These are phyloP conservation scores for Fusarium sp. DNA, from an alignment of 2,329 filamentous ascomycete species.

Conservation along the genomic window DNA sequence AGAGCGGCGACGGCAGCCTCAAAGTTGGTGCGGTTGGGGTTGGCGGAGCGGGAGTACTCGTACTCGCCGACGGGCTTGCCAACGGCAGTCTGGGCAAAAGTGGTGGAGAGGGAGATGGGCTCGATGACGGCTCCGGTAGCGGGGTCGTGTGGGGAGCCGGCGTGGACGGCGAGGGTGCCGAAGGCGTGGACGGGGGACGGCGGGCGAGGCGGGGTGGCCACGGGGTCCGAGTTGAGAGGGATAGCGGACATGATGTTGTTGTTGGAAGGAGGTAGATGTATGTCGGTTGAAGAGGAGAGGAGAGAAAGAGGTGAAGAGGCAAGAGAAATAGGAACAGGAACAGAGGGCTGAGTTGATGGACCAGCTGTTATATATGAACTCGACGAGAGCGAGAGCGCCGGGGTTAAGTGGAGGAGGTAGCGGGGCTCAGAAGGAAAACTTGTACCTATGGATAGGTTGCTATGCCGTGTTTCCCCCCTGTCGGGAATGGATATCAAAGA, in stretches of 20 bases:
- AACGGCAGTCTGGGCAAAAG: constrained; percentile 90
- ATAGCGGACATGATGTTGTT: constrained; percentile 35
- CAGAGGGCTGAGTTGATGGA: constrained; percentile 13
- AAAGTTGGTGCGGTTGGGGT: constrained; percentile 96
- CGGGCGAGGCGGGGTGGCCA: constrained; percentile 79
- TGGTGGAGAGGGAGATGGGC: constrained; percentile 94
- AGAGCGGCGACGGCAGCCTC: constrained; percentile 91
- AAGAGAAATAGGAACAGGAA: not conserved
- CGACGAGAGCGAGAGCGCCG: constrained; percentile 6
- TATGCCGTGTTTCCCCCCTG: not conserved
- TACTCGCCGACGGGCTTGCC: constrained; percentile 89
- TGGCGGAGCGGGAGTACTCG: constrained; percentile 93
- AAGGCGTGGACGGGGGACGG: constrained; percentile 82
- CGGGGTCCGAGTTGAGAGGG: constrained; percentile 59
- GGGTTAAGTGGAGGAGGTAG: constrained; percentile 29
- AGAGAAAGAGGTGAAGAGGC: not conserved
- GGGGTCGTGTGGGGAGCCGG: constrained; percentile 90
- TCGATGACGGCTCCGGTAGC: constrained; percentile 95
- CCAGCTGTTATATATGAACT: constrained; percentile 28
- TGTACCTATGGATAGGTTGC: constrained; percentile 1
- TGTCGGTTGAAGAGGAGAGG: not conserved
- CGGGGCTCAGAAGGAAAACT: constrained; percentile 27
- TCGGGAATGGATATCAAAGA: constrained; percentile 25
- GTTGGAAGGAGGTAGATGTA: not conserved
- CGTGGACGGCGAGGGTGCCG: constrained; percentile 94